These are phyloP conservation scores for Cercospora beticola DNA, from an alignment of 2,329 filamentous ascomycete species.

Conservation along the genomic window DNA sequence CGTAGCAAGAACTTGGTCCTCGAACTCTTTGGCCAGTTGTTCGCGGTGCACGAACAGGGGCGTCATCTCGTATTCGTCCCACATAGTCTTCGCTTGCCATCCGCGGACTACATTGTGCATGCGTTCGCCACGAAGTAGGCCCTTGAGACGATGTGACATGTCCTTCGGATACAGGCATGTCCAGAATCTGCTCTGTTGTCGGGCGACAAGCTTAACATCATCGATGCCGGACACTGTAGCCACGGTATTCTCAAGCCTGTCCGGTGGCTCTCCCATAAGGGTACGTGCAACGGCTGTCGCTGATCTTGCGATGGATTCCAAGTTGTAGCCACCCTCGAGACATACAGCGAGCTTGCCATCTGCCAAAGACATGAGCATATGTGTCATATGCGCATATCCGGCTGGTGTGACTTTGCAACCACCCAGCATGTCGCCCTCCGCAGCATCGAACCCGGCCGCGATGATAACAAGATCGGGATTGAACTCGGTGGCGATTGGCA, in stretches of 20 bases:
- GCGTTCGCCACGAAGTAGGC: constrained; percentile 53
- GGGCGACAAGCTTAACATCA: constrained; percentile 58
- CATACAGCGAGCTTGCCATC: constrained; percentile 88
- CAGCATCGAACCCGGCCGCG: constrained; percentile 93
- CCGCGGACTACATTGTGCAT: constrained; percentile 78
- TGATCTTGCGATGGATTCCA: constrained; percentile 87
- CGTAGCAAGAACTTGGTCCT: constrained; percentile 37
- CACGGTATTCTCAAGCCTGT: constrained; percentile 51
- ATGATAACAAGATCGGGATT: constrained; percentile 92
- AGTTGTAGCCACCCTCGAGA: constrained; percentile 93
- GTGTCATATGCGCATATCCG: constrained; percentile 97
- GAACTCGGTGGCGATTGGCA: constrained; percentile 94
- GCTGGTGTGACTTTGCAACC: constrained; percentile 87
- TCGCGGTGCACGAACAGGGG: constrained; percentile 77
- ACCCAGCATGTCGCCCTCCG: constrained; percentile 87
- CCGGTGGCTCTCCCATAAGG: constrained; percentile 91
- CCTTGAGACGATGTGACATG: constrained; percentile 35
- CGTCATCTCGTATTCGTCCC: constrained; percentile 73
- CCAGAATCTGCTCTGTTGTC: constrained; percentile 71
- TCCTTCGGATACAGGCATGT: constrained; percentile 75
- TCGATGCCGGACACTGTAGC: constrained; percentile 55
- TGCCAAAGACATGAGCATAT: constrained; percentile 96
- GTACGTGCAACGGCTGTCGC: constrained; percentile 88
- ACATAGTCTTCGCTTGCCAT: constrained; percentile 71
- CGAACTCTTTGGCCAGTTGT: constrained; percentile 38